A percentile compares a stretch with the other conserved stretches of the same genome.
phyloP scores from a whole-genome alignment of 805 yeast genomes.

The Hyphopichia homilentoma region DNA sequence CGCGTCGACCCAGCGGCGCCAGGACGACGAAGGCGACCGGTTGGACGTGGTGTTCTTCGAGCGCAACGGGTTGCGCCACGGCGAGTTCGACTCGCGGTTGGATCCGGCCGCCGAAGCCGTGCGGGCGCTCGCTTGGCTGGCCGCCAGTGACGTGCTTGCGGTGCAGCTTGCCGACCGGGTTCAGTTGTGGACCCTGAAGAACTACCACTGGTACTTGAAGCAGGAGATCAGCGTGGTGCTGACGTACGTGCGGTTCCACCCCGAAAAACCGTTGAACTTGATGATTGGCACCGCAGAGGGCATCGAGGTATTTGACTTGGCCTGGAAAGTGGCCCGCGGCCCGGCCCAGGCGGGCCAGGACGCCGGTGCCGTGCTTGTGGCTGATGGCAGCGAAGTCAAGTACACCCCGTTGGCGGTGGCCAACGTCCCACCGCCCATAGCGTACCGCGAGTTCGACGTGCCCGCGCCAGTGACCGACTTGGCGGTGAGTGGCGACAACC shows the following conservation, averaged over 20 bases:
- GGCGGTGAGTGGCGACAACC: constrained; percentile 61
- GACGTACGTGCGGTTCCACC: constrained; percentile 69
- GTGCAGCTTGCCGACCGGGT: constrained; percentile 57
- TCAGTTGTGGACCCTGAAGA: constrained; percentile 89
- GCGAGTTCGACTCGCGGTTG: constrained; percentile 71
- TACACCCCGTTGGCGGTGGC: constrained; percentile 82
- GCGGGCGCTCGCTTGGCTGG: constrained; percentile 68
- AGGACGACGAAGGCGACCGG: constrained; percentile 48
- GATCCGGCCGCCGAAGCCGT: constrained; percentile 46
- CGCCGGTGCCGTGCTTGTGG: constrained; percentile 72
- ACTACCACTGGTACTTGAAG: constrained; percentile 94
- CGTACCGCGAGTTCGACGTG: constrained; percentile 61
- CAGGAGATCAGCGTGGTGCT: constrained; percentile 54
- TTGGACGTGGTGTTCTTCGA: constrained; percentile 76
- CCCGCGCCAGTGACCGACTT: constrained; percentile 54
- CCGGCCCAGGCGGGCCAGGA: constrained; percentile 67
- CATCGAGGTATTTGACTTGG: constrained; percentile 64
- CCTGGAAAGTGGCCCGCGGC: constrained; percentile 61
- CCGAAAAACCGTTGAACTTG: constrained; percentile 77
- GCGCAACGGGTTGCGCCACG: constrained; percentile 88
- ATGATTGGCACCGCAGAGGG: constrained; percentile 55
- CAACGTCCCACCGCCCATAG: constrained; percentile 93
- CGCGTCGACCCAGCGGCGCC: constrained; percentile 72
- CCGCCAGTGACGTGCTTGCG: constrained; percentile 74
- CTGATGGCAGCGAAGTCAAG: constrained; percentile 69